Percentiles rank a stretch among this genome's conserved stretches.
Conservation (phyloP, 2,329 filamentous ascomycete genomes). For the Rugonectria rugulosa region DNA sequence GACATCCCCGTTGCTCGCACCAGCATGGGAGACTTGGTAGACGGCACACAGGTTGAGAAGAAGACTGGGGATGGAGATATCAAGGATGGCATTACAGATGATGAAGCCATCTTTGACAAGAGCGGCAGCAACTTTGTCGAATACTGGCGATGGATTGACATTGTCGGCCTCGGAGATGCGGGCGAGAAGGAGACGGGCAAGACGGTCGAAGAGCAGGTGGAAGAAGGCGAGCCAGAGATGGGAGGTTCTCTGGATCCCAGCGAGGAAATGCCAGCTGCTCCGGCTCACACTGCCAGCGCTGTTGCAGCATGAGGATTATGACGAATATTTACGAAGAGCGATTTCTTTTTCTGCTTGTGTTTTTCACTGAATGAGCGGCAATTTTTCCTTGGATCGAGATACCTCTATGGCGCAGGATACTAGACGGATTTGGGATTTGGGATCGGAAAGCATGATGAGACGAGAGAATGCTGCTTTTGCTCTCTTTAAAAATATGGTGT, state of each 20-base stretch:
- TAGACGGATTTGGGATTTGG: no score
- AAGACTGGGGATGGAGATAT: slow-evolving; percentile 20
- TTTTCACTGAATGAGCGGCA: neutral
- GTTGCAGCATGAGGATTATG: slow-evolving; percentile 27
- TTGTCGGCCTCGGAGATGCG: slow-evolving; percentile 55
- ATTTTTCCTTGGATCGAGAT: neutral
- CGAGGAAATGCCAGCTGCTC: slow-evolving; percentile 31
- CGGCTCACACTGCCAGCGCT: slow-evolving; percentile 21
- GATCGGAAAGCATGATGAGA: no score
- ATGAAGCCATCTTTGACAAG: slow-evolving; percentile 60
- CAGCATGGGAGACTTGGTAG: slow-evolving; percentile 57
- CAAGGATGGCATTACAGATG: slow-evolving; percentile 53
- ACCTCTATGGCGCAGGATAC: neutral
- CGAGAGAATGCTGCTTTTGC: no score
- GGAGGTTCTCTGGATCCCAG: slow-evolving; percentile 46
- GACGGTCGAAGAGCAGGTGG: slow-evolving; percentile 42
- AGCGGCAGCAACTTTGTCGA: slow-evolving; percentile 49
- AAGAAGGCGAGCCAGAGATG: slow-evolving; percentile 46
- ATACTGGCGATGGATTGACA: slow-evolving; percentile 62
- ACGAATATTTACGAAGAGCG: neutral
- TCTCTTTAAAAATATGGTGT: no score
- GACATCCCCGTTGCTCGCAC: slow-evolving; percentile 59
- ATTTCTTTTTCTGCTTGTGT: neutral
- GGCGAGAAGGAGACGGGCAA: slow-evolving; percentile 41
- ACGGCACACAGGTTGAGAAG: slow-evolving; percentile 50